Percentiles rank a stretch among this genome's conserved stretches.
Evolutionary conservation across 2,329 filamentous ascomycete species (phyloP).

Genomic region (Colletotrichum zoysiae): DNA sequence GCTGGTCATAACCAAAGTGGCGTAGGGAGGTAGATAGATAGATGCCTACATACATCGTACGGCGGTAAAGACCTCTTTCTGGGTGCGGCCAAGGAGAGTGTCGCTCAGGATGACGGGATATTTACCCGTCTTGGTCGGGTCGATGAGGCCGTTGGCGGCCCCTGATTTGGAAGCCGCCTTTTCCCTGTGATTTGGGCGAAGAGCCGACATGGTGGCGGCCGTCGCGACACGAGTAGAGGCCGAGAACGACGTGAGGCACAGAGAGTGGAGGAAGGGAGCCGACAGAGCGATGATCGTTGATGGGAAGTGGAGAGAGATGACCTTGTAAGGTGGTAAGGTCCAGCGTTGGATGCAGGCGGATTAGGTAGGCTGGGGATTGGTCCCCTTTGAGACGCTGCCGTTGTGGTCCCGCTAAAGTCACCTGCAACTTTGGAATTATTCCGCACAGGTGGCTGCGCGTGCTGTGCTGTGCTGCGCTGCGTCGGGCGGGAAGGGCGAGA

Average conservation of each 20-base stretch:
- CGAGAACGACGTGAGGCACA: constrained; percentile 10
- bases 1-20: not conserved
- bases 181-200: constrained; percentile 42
- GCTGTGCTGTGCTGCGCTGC: constrained; percentile 6
- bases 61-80: constrained; percentile 71
- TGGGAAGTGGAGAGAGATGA: constrained; percentile 31
- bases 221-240: not conserved
- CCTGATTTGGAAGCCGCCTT: constrained; percentile 39
- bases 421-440: constrained; percentile 30
- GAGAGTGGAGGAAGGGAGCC: not conserved
- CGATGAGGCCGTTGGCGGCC: constrained; percentile 57
- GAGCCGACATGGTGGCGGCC: constrained; percentile 42
- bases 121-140: constrained; percentile 71
- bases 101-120: constrained; percentile 76
- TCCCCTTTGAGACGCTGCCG: constrained; percentile 10
- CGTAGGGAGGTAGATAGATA: constrained; percentile 29
- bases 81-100: constrained; percentile 66
- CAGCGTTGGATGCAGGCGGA: not conserved
- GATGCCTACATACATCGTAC: constrained; percentile 71
- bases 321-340: constrained; percentile 9
- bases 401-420: constrained; percentile 25
- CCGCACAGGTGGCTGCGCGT: constrained; percentile 9
- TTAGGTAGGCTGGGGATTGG: constrained; percentile 5
- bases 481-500: constrained; percentile 34
- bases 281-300: constrained; percentile 27